These are phyloP conservation scores for Saccharomyces kudriavzevii DNA, from an alignment of 805 yeast species.

Conservation along the genomic window DNA sequence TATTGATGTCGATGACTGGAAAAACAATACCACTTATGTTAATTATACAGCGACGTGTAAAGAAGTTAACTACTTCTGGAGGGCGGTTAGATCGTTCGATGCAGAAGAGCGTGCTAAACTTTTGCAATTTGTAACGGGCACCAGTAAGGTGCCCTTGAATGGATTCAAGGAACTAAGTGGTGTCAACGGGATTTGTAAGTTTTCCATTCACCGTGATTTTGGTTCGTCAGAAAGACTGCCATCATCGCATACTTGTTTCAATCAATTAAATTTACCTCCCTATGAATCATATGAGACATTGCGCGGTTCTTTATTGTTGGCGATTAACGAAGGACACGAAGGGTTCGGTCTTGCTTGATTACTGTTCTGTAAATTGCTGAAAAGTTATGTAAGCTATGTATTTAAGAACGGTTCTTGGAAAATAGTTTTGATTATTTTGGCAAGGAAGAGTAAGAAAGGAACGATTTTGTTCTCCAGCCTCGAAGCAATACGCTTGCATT, in stretches of 20 bases:
- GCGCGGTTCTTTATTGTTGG: slow-evolving; percentile 69
- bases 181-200: slow-evolving; percentile 75
- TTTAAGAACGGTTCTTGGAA: neutral
- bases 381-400: neutral
- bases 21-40: slow-evolving; percentile 68
- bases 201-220: slow-evolving; percentile 83
- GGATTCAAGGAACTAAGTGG: slow-evolving; percentile 90
- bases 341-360: slow-evolving; percentile 63
- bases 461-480: no score
- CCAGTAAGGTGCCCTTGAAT: slow-evolving; percentile 88
- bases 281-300: slow-evolving; percentile 83
- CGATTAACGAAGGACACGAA: slow-evolving; percentile 90
- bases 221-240: slow-evolving; percentile 83
- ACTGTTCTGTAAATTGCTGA: neutral
- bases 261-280: slow-evolving; percentile 88
- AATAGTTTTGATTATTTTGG: no score
- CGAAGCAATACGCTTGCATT: no score
- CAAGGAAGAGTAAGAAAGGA: neutral
- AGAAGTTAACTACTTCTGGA: slow-evolving; percentile 95
- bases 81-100: slow-evolving; percentile 91
- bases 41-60: slow-evolving; percentile 77
- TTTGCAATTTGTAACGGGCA: slow-evolving; percentile 93
- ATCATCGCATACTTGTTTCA: slow-evolving; percentile 93
- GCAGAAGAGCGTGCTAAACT: slow-evolving; percentile 89
- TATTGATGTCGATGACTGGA: slow-evolving; percentile 95